Conservation (phyloP, 352 stramenopile species). For the Blastocystis sp. region DNA sequence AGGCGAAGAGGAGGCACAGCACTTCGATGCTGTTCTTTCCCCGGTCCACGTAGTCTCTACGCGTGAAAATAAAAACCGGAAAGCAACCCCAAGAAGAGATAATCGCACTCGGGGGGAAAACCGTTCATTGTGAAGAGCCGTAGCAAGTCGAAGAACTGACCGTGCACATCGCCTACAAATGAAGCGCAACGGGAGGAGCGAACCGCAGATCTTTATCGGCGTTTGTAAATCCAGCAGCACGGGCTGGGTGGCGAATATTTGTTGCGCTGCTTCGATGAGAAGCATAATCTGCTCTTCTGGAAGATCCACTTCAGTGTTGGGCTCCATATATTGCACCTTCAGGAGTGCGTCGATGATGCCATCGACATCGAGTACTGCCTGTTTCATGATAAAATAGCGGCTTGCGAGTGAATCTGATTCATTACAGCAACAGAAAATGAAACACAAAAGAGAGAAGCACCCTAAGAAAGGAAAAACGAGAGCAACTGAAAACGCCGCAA, state of each 20-base stretch:
- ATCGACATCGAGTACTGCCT: constrained; percentile 70
- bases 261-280: constrained; percentile 88
- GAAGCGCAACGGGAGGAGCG: background rate
- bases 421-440: background rate
- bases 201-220: constrained; percentile 93
- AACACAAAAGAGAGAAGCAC: constrained; percentile 19
- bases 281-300: constrained; percentile 91
- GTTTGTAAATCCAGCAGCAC: constrained; percentile 97
- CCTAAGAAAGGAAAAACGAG: background rate
- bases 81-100: constrained; percentile 88
- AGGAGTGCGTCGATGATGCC: constrained; percentile 74
- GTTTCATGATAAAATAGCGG: background rate
- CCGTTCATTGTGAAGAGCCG: constrained; percentile 88
- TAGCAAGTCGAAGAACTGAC: constrained; percentile 96
- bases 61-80: background rate
- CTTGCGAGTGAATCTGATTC: background rate
- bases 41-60: constrained; percentile 72
- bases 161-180: constrained; percentile 84
- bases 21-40: constrained; percentile 72
- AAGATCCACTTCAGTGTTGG: constrained; percentile 85
- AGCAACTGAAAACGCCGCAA: background rate
- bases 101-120: constrained; percentile 89
- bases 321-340: constrained; percentile 79
- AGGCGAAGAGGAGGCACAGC: constrained; percentile 70
- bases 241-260: constrained; percentile 94